Conservation (phyloP, 345 rosid genomes). For the Euphorbia peplus region DNA sequence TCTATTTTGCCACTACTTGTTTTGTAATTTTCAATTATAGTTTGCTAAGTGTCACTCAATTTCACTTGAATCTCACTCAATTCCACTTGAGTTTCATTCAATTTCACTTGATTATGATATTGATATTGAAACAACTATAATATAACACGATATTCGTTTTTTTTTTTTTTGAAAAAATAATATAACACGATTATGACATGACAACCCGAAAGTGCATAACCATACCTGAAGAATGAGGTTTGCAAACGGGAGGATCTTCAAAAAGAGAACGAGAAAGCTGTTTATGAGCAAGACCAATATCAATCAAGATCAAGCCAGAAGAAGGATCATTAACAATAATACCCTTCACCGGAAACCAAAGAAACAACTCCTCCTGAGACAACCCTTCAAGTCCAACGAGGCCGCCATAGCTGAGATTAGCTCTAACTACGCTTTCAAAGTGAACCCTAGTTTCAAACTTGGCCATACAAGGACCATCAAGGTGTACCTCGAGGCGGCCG, state of each 20-base stretch:
- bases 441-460: slow-evolving; percentile 65
- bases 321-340: slow-evolving; percentile 70
- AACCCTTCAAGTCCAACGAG: slow-evolving; percentile 75
- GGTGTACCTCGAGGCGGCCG: slow-evolving; percentile 59
- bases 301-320: slow-evolving; percentile 75
- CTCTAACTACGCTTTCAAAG: slow-evolving; percentile 65
- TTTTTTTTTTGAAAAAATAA: too few relatives aligned
- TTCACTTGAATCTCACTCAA: too few relatives aligned
- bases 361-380: slow-evolving; percentile 74
- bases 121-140: too few relatives aligned
- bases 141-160: too few relatives aligned
- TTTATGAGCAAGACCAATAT: slow-evolving; percentile 79
- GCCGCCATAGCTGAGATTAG: slow-evolving; percentile 83
- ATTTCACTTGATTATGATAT: too few relatives aligned
- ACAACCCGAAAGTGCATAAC: slow-evolving; percentile 16
- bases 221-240: slow-evolving; percentile 34
- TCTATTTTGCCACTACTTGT: too few relatives aligned
- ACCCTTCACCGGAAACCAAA: slow-evolving; percentile 83
- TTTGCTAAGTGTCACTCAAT: too few relatives aligned
- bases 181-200: too few relatives aligned
- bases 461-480: slow-evolving; percentile 70
- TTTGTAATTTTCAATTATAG: too few relatives aligned
- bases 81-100: too few relatives aligned
- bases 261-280: slow-evolving; percentile 80
- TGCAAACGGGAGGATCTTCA: slow-evolving; percentile 86